Base-by-base conservation (phyloP, 2,329 filamentous ascomycete genomes). In the Colletotrichum sojae region DNA sequence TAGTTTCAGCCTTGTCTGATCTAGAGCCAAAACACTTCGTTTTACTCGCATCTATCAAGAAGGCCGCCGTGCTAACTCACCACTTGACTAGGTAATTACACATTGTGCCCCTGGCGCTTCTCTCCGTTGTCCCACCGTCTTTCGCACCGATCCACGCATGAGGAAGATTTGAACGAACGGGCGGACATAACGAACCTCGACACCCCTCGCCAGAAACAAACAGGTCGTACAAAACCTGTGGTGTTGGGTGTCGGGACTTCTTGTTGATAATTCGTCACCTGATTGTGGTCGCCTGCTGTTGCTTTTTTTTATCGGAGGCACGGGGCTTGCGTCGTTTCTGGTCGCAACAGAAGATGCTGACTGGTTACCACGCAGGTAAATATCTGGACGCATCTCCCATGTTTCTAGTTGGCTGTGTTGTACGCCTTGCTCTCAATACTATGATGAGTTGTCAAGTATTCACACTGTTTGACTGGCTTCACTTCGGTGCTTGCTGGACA, bases 1-100 rank as follows among this genome's bases (percentile, higher is more conserved):
- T 78, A 87, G 88, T 90, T 90, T 90, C 88, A 90, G 88, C 88
- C 88, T 90, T 90, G 88, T 90, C 88, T 90, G 88, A 90, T 64
- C 83, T 81, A 78, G 81, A 83, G 76, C 76, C 78, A 67, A 76
- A 59, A 55, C 71, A 70, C 60, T 62, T 73, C 72, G 55, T 67
- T 69, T 75, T 74, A 70, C 62, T 72, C 57, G 58, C 62, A 71
- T 59, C 48, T 72, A 61, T 70, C 40, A 54, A 64, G 55, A 45
- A 58, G 53, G 52, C 71, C 68, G 64, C 69, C 69, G 70, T 75
- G 78, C 81, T 85, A 81, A 85, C 80, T 71, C 64, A 66, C 60
- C 69, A 16, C 73, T 73, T 71, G 75, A 76, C n/a, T 74, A 88
- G 85, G 84, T 87, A 87, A 71, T 59, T 73, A 45, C 22, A 57